Evolutionary conservation across 2,329 filamentous ascomycete genomes (phyloP).

Genomic region (Penicillium sp.): DNA sequence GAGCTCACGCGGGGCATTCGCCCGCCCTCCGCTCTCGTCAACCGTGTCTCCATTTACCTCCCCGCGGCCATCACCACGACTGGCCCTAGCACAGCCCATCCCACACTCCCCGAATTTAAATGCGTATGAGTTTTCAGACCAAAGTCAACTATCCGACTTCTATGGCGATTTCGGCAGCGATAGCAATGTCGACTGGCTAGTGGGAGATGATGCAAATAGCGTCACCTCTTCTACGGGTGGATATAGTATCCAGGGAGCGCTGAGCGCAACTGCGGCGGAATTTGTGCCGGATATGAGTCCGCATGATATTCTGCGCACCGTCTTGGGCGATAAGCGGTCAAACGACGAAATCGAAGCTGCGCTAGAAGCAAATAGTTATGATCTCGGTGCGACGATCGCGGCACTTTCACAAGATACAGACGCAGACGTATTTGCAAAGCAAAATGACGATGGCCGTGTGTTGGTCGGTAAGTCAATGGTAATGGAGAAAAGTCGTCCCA

Average conservation of each 20-base stretch:
- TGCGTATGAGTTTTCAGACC: conserved; percentile 91
- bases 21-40: conserved; percentile 72
- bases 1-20: conserved; percentile 71
- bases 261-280: conserved; percentile 82
- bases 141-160: conserved; percentile 76
- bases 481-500: conserved; percentile 68
- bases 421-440: conserved; percentile 50
- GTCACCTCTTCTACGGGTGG: conserved; percentile 77
- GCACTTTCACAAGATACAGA: conserved; percentile 77
- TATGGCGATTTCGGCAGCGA: conserved; percentile 91
- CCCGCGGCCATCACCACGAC: conserved; percentile 85
- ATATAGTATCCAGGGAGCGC: conserved; percentile 64
- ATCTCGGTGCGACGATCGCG: conserved; percentile 87
- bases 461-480: conserved; percentile 89
- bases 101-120: conserved; percentile 93
- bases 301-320: conserved; percentile 95
- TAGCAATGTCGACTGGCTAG: conserved; percentile 89
- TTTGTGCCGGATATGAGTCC: conserved; percentile 91
- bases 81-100: conserved; percentile 89
- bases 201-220: conserved; percentile 80
- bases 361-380: conserved; percentile 84
- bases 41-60: conserved; percentile 90
- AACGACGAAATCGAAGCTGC: conserved; percentile 96
- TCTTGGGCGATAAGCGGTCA: conserved; percentile 81
- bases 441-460: conserved; percentile 63